phyloP scores from a whole-genome alignment of 441 rosid genomes.

The Iberis amara region DNA sequence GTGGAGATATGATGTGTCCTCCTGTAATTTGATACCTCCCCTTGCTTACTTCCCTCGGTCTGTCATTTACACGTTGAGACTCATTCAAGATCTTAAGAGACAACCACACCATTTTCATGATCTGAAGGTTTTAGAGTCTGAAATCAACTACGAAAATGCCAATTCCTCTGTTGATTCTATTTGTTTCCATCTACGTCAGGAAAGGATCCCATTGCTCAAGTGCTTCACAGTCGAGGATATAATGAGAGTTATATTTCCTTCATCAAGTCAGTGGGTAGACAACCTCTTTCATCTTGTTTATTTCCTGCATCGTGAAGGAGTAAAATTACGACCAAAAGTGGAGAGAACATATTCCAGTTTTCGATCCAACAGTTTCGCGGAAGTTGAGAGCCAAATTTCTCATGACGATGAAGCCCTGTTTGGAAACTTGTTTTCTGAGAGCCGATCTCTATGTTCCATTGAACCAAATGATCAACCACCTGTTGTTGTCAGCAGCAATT shows the following conservation, averaged over 20 bases:
- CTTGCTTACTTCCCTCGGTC: conserved; percentile 77
- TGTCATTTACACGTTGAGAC: conserved; percentile 61
- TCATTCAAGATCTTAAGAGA: conserved; percentile 71
- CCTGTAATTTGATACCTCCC: conserved; percentile 53
- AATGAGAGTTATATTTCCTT: conserved; percentile 62
- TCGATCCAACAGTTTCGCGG: conserved; percentile 60
- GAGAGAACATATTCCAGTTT: conserved; percentile 65
- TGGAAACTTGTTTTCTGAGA: conserved; percentile 93
- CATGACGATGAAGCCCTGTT: conserved; percentile 99
- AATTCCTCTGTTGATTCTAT: conserved; percentile 40
- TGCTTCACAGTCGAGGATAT: conserved; percentile 60
- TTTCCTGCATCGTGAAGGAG: conserved; percentile 84
- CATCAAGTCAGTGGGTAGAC: conserved; percentile 84
- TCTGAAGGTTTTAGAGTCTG: conserved; percentile 46
- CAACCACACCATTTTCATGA: conserved; percentile 49
- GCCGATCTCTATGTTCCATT: conserved; percentile 70
- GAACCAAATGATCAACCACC: conserved; percentile 79
- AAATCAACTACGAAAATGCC: conserved; percentile 34
- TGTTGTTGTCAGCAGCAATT: conserved; percentile 54
- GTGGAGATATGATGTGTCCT: conserved; percentile 69
- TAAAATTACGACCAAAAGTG: conserved; percentile 64
- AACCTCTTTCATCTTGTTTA: conserved; percentile 64
- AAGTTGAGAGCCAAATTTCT: conserved; percentile 69
- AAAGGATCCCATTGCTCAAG: conserved; percentile 68
- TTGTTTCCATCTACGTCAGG: conserved; percentile 48